Conservation (phyloP, 192 early-diverging fungal species). For the Chytriomyces sp. region DNA sequence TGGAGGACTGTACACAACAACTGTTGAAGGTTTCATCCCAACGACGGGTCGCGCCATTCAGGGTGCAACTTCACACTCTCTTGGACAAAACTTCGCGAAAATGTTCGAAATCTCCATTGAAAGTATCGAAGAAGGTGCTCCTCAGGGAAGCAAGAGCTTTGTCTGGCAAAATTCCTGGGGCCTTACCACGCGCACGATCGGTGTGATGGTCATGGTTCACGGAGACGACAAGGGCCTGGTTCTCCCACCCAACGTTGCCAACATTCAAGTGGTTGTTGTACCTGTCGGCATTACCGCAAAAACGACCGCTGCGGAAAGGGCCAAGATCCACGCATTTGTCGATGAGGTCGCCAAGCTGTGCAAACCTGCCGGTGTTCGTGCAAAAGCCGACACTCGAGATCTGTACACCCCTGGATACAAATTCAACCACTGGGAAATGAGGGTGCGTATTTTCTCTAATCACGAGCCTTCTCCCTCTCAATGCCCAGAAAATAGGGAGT, state of each 20-base stretch:
- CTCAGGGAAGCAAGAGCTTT: slow-evolving; percentile 63
- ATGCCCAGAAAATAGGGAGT: slow-evolving; percentile 70
- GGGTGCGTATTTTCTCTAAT: slow-evolving; percentile 45
- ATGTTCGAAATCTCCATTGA: slow-evolving; percentile 97
- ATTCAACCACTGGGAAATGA: slow-evolving; percentile 99
- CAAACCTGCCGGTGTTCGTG: slow-evolving; percentile 74
- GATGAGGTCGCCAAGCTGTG: slow-evolving; percentile 68
- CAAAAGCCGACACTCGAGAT: slow-evolving; percentile 78
- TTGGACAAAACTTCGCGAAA: slow-evolving; percentile 99
- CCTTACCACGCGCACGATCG: slow-evolving; percentile 94
- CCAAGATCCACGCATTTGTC: slow-evolving; percentile 68
- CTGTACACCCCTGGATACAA: slow-evolving; percentile 95
- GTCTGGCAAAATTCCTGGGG: slow-evolving; percentile 99
- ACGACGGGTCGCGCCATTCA: slow-evolving; percentile 97
- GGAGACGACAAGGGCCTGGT: slow-evolving; percentile 99
- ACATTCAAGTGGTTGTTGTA: slow-evolving; percentile 88
- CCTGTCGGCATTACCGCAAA: slow-evolving; percentile 93
- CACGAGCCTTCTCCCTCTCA: too few species aligned
- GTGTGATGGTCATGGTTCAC: slow-evolving; percentile 99
- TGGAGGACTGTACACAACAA: slow-evolving; percentile 96
- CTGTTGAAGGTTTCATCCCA: slow-evolving; percentile 96
- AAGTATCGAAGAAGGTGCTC: slow-evolving; percentile 69
- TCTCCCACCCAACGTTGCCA: slow-evolving; percentile 90
- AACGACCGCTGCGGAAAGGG: slow-evolving; percentile 76
- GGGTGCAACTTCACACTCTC: slow-evolving; percentile 96